Evolutionary conservation across 2,329 filamentous ascomycete species (phyloP).

Genomic region (Penicillium psychrosexuale): DNA sequence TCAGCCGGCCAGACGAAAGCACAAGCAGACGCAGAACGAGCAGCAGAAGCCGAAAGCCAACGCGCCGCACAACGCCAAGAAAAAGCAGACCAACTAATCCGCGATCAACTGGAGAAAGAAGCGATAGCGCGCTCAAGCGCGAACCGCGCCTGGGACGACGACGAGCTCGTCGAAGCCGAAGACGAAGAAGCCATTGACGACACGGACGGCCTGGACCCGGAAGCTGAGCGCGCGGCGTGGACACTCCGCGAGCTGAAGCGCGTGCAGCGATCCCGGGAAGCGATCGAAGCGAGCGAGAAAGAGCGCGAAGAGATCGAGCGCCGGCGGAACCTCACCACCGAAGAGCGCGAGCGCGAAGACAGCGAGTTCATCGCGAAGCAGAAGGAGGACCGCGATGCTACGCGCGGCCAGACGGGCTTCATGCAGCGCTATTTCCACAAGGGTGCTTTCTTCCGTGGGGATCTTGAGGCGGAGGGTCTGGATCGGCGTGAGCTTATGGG

Average conservation of each 20-base stretch:
- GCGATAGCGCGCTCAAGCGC: slow-evolving; percentile 69
- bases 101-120: slow-evolving; percentile 83
- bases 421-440: slow-evolving; percentile 98
- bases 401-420: slow-evolving; percentile 76
- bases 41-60: slow-evolving; percentile 43
- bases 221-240: slow-evolving; percentile 88
- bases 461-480: slow-evolving; percentile 70
- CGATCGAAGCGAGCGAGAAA: slow-evolving; percentile 77
- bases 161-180: slow-evolving; percentile 62
- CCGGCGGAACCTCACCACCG: slow-evolving; percentile 76
- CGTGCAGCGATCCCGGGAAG: slow-evolving; percentile 79
- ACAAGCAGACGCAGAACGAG: slow-evolving; percentile 28
- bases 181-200: slow-evolving; percentile 79
- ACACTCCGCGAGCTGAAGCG: slow-evolving; percentile 87
- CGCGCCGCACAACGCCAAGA: slow-evolving; percentile 60
- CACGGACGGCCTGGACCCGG: slow-evolving; percentile 79
- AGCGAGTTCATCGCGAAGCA: slow-evolving; percentile 72
- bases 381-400: slow-evolving; percentile 70
- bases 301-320: slow-evolving; percentile 89
- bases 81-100: slow-evolving; percentile 73
- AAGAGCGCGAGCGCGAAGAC: slow-evolving; percentile 84
- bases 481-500: slow-evolving; percentile 84
- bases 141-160: slow-evolving; percentile 80
- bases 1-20: slow-evolving; percentile 19
- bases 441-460: slow-evolving; percentile 90